phyloP scores from a whole-genome alignment of 805 yeast genomes.

The Cyberlindnera euphorbiiphila region DNA sequence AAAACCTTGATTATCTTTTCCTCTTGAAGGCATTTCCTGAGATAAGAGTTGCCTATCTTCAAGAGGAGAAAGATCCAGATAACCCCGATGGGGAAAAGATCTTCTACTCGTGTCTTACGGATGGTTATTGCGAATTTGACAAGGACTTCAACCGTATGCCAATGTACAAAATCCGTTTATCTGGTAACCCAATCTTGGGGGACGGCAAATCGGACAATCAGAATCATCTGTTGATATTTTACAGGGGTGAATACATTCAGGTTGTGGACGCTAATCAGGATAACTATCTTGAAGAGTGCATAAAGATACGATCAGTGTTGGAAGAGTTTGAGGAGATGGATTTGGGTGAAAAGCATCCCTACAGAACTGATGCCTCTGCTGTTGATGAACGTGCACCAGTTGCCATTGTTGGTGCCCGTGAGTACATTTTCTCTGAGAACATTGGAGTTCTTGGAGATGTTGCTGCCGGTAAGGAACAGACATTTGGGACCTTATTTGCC shows the following conservation, averaged over 20 bases:
- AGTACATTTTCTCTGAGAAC: conserved; percentile 86
- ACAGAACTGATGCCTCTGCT: conserved; percentile 51
- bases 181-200: conserved; percentile 93
- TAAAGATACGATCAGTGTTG: conserved; percentile 81
- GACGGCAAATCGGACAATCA: conserved; percentile 97
- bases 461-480: conserved; percentile 87
- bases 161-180: conserved; percentile 61
- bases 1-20: conserved; percentile 62
- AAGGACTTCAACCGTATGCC: conserved; percentile 59
- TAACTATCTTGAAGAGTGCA: conserved; percentile 89
- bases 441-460: conserved; percentile 80
- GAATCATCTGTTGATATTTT: conserved; percentile 79
- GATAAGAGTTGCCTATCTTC: conserved; percentile 50
- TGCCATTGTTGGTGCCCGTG: conserved; percentile 94
- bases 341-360: conserved; percentile 46
- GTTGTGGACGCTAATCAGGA: conserved; percentile 96
- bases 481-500: conserved; percentile 81
- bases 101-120: conserved; percentile 65
- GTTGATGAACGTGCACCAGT: conserved; percentile 48
- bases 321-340: conserved; percentile 88
- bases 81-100: conserved; percentile 27
- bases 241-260: conserved; percentile 92
- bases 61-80: conserved; percentile 35
- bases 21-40: conserved; percentile 73
- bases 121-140: conserved; percentile 51